Percentiles rank a stretch among this genome's conserved stretches.
These are phyloP conservation scores for Begonia peltatifolia DNA, from an alignment of 306 rosid species.

Conservation along the genomic window DNA sequence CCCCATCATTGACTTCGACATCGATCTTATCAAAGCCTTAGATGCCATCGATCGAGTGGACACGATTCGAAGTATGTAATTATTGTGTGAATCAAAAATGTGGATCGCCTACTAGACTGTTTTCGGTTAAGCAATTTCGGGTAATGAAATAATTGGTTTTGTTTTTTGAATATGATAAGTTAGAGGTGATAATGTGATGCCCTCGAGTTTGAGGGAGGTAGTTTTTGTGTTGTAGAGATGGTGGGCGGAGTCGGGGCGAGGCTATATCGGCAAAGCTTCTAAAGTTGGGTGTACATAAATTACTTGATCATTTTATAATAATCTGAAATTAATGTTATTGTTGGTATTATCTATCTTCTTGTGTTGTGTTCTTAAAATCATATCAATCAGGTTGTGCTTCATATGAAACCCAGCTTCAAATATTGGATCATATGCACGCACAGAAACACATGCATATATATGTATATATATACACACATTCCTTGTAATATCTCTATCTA, in stretches of 20 bases:
- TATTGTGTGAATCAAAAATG: neutral
- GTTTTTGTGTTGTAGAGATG: conserved; percentile 7
- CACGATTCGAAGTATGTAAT: conserved; percentile 38
- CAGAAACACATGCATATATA: too few relatives aligned
- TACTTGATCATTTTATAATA: conserved; percentile 13
- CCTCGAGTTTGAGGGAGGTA: conserved; percentile 4
- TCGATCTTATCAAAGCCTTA: conserved; percentile 60
- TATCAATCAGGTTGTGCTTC: too few relatives aligned
- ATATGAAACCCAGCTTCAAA: too few relatives aligned
- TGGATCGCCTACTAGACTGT: too few relatives aligned
- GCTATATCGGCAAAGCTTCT: neutral
- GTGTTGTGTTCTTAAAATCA: too few relatives aligned
- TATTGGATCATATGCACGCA: too few relatives aligned
- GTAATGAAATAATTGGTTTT: neutral
- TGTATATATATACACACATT: too few relatives aligned
- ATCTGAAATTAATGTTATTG: conserved; percentile 7
- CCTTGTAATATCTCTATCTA: too few relatives aligned
- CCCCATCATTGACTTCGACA: conserved; percentile 68
- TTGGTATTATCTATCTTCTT: neutral
- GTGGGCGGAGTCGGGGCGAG: neutral
- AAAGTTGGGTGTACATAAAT: conserved; percentile 8
- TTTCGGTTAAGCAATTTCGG: too few relatives aligned
- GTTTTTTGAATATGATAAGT: conserved; percentile 11
- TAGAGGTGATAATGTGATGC: conserved; percentile 5
- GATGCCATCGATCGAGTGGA: conserved; percentile 87